Base-by-base conservation (phyloP, 1,139 yeast species). In the Hyphopichia wangnamkhiaoensis region DNA sequence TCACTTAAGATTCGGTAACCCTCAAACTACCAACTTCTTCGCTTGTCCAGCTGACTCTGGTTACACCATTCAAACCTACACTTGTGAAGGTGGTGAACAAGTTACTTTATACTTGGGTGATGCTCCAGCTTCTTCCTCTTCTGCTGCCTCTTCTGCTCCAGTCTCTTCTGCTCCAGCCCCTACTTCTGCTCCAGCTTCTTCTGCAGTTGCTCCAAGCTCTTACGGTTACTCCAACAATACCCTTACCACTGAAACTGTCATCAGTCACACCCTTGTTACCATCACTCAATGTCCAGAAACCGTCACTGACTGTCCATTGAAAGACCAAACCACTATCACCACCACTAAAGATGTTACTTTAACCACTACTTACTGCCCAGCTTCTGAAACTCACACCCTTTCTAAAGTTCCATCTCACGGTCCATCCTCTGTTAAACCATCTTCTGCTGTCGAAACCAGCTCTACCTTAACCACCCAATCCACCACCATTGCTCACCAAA, bases 21-120 rank as follows among this genome's bases (percentile, higher is more conserved):
- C 44, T 19, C 9, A 14, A 15, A 51, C 44, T 44, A 40, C 52
- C 33, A 38, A 36, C 17, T 63, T 57, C 50, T 63, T 43, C 44
- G 60, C 63, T 30, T 62, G 72, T 53, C 49, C 52, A 23, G 48
- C 45, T 20, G 51, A 34, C 26, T 20, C 33, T 31, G 55, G 44
- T 25, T 44, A 43, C 34, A 35, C 39, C 38, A 27, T 40, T 25
- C 44, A 46, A 35, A 35, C 41, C 38, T 47, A 32, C 41, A 40
- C 42, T 26, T 47, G 50, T 33, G 48, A 39, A 34, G 53, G 47
- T 3, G 50, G 61, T 43, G 36, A 37, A 21, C 23, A 39, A 19
- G 49, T 60, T 35, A 31, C 36, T 29, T 50, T 58, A 45, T 17
- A 17, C 36, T 36, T 43, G 15, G 47, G 41, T 21, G 54, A 35